A percentile compares a stretch with the other conserved stretches of the same genome.
Conservation (phyloP, 179 eudicot species). For the Dionaea muscipula region DNA sequence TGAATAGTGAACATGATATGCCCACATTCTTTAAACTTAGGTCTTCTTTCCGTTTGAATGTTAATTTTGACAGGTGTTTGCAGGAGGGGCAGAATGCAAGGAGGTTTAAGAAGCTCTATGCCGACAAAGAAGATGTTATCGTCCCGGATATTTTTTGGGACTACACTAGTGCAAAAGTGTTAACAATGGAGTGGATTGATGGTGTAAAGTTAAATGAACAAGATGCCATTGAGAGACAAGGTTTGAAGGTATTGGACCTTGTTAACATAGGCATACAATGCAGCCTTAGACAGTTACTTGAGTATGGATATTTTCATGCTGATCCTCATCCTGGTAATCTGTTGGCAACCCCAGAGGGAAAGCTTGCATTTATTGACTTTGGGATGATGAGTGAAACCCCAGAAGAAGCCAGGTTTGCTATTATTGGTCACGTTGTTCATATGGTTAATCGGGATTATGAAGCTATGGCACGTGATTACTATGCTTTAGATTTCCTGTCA, state of each 20-base stretch:
- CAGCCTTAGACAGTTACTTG: conserved; percentile 95
- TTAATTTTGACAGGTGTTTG: conserved; percentile 79
- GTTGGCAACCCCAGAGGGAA: conserved; percentile 94
- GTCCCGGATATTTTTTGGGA: conserved; percentile 99
- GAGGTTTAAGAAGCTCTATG: conserved; percentile 94
- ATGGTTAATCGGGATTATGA: conserved; percentile 99
- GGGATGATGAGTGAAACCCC: conserved; percentile 99
- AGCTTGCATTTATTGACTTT: conserved; percentile 96
- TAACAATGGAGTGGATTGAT: conserved; percentile 98
- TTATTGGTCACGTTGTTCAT: conserved; percentile 98
- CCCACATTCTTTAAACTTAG: no score
- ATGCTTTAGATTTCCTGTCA: conserved; percentile 74
- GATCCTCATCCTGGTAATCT: conserved; percentile 99
- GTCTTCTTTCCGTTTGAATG: conserved; percentile 45
- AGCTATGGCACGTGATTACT: conserved; percentile 99
- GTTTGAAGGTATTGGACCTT: conserved; percentile 84
- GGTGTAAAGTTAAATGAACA: conserved; percentile 92
- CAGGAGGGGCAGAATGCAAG: conserved; percentile 99
- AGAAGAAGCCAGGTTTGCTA: conserved; percentile 91
- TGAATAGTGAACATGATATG: no score
- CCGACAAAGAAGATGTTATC: conserved; percentile 88
- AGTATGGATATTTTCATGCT: conserved; percentile 97
- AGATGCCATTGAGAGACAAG: conserved; percentile 81
- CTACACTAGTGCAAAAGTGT: conserved; percentile 83
- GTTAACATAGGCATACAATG: conserved; percentile 94